Conservation (phyloP, 1,284 basidiomycete genomes). For the Garcileccinum viscosum region DNA sequence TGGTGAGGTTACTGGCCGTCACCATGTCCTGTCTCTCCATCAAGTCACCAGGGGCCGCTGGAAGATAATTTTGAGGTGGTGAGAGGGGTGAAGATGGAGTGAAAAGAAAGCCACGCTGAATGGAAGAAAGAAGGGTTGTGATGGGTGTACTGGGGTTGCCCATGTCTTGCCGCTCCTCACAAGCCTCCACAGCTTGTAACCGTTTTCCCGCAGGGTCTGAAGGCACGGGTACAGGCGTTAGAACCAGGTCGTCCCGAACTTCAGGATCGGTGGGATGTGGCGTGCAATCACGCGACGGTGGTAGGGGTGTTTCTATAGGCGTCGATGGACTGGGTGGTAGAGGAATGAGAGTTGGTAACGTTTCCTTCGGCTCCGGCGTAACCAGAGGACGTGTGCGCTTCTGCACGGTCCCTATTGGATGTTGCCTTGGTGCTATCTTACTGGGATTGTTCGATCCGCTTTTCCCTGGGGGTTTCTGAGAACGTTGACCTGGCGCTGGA, state of each 20-base stretch:
- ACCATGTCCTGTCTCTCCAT: constrained; percentile 27
- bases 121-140: constrained; percentile 68
- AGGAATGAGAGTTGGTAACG: constrained; percentile 34
- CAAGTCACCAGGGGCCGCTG: constrained; percentile 9
- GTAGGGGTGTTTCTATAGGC: constrained; percentile 34
- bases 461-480: constrained; percentile 21
- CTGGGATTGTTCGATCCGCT: constrained; percentile 12
- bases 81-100: constrained; percentile 66
- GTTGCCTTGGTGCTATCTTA: constrained; percentile 12
- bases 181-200: background rate
- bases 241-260: constrained; percentile 7
- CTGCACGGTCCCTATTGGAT: constrained; percentile 9
- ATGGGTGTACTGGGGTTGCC: constrained; percentile 62
- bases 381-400: constrained; percentile 20
- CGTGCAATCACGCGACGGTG: constrained; percentile 33
- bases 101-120: constrained; percentile 71
- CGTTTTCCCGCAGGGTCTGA: background rate
- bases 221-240: background rate
- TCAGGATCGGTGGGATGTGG: constrained; percentile 5
- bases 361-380: constrained; percentile 22
- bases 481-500: constrained; percentile 9
- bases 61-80: constrained; percentile 57
- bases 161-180: constrained; percentile 7
- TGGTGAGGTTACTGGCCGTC: constrained; percentile 7
- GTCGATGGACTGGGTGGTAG: constrained; percentile 38